Conservation (phyloP, 2,329 filamentous ascomycete species). For the Clonostachys solani region DNA sequence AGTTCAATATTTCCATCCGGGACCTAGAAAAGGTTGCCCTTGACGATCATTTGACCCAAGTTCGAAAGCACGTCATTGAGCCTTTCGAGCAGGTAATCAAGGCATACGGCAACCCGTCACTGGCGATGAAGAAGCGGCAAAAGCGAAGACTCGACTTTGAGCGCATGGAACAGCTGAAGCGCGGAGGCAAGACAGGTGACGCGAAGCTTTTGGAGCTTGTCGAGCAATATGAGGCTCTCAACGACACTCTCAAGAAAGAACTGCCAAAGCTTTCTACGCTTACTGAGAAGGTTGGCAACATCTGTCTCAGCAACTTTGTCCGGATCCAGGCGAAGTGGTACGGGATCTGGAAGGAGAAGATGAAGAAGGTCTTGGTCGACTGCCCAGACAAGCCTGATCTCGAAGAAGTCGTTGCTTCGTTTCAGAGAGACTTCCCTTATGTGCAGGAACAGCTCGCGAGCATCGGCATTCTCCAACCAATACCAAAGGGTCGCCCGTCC, state of each 20-base stretch:
- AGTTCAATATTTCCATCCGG: slow-evolving; percentile 80
- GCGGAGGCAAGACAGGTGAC: slow-evolving; percentile 80
- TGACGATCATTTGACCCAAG: slow-evolving; percentile 63
- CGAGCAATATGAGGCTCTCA: slow-evolving; percentile 86
- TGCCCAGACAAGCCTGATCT: slow-evolving; percentile 59
- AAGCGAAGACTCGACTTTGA: slow-evolving; percentile 91
- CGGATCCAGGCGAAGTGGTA: slow-evolving; percentile 83
- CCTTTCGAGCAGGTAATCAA: slow-evolving; percentile 77
- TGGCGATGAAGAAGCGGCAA: slow-evolving; percentile 89
- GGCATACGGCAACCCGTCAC: slow-evolving; percentile 76
- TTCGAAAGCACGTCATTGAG: slow-evolving; percentile 79
- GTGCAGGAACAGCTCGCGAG: slow-evolving; percentile 68
- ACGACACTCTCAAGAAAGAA: slow-evolving; percentile 90
- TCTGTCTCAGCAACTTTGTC: slow-evolving; percentile 79
- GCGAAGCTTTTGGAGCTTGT: slow-evolving; percentile 79
- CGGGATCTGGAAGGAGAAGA: slow-evolving; percentile 76
- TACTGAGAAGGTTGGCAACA: slow-evolving; percentile 80
- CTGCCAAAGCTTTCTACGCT: slow-evolving; percentile 77
- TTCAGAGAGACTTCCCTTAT: slow-evolving; percentile 73
- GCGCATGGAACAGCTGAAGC: slow-evolving; percentile 71
- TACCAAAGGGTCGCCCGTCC: slow-evolving; percentile 51
- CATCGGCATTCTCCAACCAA: slow-evolving; percentile 77
- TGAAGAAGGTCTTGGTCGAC: slow-evolving; percentile 69
- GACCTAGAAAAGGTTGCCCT: slow-evolving; percentile 81
- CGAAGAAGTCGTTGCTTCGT: slow-evolving; percentile 70